Conservation (phyloP, 2,329 filamentous ascomycete species). For the Hypoxylon sp. region DNA sequence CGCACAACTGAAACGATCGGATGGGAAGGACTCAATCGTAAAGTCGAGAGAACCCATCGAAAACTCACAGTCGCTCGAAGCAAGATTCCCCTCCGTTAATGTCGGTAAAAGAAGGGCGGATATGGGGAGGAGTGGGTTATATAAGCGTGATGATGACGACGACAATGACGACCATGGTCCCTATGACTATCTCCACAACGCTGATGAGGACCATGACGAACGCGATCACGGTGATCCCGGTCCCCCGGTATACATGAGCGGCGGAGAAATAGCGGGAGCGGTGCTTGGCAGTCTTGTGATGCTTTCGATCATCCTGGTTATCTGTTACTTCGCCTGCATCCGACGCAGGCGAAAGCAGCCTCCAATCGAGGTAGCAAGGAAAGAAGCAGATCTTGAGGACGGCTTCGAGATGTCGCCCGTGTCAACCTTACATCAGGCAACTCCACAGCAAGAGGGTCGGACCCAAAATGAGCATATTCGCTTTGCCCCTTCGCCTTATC, state of each 20-base stretch:
- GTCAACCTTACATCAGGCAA: conserved; percentile 10
- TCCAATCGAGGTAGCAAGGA: conserved; percentile 24
- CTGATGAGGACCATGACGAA: conserved; percentile 11
- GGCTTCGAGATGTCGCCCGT: conserved; percentile 33
- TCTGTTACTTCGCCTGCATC: conserved; percentile 43
- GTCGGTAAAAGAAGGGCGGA: neutral
- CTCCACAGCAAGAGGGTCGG: conserved; percentile 9
- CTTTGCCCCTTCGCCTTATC: conserved; percentile 34
- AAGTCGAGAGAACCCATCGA: conserved; percentile 22
- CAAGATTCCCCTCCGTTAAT: conserved; percentile 13
- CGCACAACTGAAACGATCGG: conserved; percentile 9
- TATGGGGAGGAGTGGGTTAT: neutral
- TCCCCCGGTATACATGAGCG: conserved; percentile 1
- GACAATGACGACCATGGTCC: neutral
- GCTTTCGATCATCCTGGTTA: conserved; percentile 28
- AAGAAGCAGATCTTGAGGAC: conserved; percentile 44
- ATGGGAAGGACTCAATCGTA: conserved; percentile 5
- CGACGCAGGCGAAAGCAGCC: conserved; percentile 38
- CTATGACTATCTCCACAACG: neutral
- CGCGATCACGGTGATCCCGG: conserved; percentile 4
- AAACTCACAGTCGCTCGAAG: conserved; percentile 15
- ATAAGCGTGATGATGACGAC: conserved; percentile 17
- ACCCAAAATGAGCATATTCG: conserved; percentile 23
- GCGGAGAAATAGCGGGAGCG: conserved; percentile 34
- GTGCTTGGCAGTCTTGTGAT: conserved; percentile 42